phyloP scores from a whole-genome alignment of 148 eudicot species.

The Polygonum aviculare region DNA sequence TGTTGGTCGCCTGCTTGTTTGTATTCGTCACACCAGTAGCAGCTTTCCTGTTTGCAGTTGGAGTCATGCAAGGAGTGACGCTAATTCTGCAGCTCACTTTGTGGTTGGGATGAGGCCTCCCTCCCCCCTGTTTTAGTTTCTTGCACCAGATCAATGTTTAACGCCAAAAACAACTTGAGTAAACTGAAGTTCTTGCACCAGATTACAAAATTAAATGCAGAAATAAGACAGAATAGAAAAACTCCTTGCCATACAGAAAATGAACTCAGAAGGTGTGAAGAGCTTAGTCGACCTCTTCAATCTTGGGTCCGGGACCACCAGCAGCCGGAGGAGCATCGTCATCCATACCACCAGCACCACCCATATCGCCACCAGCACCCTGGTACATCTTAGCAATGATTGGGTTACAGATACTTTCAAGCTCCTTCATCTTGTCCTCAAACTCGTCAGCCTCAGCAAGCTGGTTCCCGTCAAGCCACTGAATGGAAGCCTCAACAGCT shows the following conservation, averaged over 20 bases:
- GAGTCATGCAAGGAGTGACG: too few species aligned
- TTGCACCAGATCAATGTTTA: too few species aligned
- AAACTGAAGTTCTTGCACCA: not conserved
- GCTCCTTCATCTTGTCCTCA: constrained; percentile 12
- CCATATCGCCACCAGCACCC: constrained; percentile 10
- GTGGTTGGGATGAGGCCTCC: too few species aligned
- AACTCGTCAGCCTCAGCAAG: constrained; percentile 11
- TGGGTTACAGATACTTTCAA: not conserved
- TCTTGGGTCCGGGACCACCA: constrained; percentile 12
- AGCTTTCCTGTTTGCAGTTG: too few species aligned
- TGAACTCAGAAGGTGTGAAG: constrained; percentile 15
- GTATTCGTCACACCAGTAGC: too few species aligned
- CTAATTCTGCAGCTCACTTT: too few species aligned
- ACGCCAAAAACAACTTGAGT: not conserved
- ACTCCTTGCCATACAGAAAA: not conserved
- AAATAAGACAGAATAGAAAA: not conserved
- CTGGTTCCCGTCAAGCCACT: constrained; percentile 10
- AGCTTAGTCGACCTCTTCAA: constrained; percentile 15
- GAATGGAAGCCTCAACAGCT: not conserved
- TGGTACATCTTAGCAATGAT: constrained; percentile 10
- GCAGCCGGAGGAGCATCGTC: constrained; percentile 11
- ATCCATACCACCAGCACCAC: constrained; percentile 15
- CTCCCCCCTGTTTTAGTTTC: too few species aligned
- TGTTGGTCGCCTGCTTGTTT: too few species aligned
- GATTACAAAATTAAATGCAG: not conserved